phyloP scores from a whole-genome alignment of 148 eudicot genomes.

The Chenopodium formosanum region DNA sequence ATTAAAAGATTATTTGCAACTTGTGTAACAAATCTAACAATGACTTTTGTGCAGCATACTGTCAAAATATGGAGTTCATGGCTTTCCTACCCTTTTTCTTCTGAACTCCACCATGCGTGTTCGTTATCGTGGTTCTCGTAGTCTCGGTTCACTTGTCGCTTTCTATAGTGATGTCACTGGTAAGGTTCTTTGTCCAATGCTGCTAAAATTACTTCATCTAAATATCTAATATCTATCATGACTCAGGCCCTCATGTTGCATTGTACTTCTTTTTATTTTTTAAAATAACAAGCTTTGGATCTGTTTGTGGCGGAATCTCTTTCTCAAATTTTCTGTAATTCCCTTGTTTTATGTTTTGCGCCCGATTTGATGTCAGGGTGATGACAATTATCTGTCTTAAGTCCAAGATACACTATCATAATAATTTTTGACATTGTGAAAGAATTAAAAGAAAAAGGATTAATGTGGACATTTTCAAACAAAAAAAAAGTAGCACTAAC shows the following conservation, averaged over 20 bases:
- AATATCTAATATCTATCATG: background rate
- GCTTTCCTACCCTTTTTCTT: conserved; percentile 85
- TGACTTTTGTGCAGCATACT: conserved; percentile 58
- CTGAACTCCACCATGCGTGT: conserved; percentile 80
- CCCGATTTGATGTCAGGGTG: background rate
- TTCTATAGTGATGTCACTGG: conserved; percentile 80
- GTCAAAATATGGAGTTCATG: conserved; percentile 90
- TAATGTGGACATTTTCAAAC: background rate
- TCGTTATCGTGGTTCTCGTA: conserved; percentile 82
- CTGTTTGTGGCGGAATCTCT: background rate
- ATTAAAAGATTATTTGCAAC: background rate
- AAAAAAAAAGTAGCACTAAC: no score
- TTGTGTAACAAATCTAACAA: conserved; percentile 13
- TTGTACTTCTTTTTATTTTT: background rate
- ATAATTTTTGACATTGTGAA: background rate
- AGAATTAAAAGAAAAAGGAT: background rate
- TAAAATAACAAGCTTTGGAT: background rate
- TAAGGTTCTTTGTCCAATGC: conserved; percentile 23
- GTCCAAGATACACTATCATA: background rate
- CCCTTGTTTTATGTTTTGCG: background rate
- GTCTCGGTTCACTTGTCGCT: conserved; percentile 58
- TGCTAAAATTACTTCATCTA: background rate
- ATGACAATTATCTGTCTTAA: background rate
- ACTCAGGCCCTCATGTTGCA: background rate
- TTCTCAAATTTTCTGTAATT: background rate